phyloP scores from a whole-genome alignment of 2,329 filamentous ascomycete species.

The Trichoderma sp. region DNA sequence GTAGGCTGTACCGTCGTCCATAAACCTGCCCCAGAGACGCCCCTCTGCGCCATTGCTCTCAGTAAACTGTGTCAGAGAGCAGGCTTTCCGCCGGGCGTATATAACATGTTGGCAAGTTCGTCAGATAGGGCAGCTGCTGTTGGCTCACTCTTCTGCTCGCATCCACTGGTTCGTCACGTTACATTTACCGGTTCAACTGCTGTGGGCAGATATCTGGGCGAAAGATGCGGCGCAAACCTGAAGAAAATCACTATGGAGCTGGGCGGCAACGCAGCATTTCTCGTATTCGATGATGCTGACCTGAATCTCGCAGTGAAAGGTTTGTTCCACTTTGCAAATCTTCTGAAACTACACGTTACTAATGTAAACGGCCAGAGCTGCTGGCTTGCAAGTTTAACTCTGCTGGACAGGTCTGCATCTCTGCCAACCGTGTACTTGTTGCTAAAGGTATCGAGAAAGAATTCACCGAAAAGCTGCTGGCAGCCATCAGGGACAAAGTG shows the following conservation, averaged over 20 bases:
- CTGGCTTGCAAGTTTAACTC: constrained; percentile 83
- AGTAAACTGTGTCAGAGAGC: constrained; percentile 67
- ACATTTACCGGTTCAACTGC: constrained; percentile 68
- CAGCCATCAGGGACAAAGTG: constrained; percentile 40
- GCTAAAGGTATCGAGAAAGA: constrained; percentile 71
- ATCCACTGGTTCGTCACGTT: constrained; percentile 66
- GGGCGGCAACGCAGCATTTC: constrained; percentile 73
- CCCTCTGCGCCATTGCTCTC: constrained; percentile 69
- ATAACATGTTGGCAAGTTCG: constrained; percentile 63
- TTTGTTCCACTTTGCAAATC: constrained; percentile 27
- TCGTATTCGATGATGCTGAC: constrained; percentile 76
- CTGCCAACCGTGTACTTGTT: constrained; percentile 75
- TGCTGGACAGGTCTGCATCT: constrained; percentile 89
- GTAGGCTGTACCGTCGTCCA: constrained; percentile 74
- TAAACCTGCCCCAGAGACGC: constrained; percentile 71
- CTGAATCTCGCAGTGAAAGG: constrained; percentile 64
- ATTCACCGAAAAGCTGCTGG: constrained; percentile 45
- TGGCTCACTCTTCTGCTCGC: constrained; percentile 64
- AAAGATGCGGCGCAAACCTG: constrained; percentile 66
- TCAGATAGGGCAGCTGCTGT: constrained; percentile 66
- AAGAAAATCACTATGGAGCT: constrained; percentile 67
- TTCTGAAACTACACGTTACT: background rate
- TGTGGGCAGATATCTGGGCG: constrained; percentile 61
- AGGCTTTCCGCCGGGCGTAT: constrained; percentile 62
- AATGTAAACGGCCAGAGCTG: constrained; percentile 35